phyloP scores from a whole-genome alignment of 1,284 basidiomycete genomes.

The Apiotrichum domesticum region DNA sequence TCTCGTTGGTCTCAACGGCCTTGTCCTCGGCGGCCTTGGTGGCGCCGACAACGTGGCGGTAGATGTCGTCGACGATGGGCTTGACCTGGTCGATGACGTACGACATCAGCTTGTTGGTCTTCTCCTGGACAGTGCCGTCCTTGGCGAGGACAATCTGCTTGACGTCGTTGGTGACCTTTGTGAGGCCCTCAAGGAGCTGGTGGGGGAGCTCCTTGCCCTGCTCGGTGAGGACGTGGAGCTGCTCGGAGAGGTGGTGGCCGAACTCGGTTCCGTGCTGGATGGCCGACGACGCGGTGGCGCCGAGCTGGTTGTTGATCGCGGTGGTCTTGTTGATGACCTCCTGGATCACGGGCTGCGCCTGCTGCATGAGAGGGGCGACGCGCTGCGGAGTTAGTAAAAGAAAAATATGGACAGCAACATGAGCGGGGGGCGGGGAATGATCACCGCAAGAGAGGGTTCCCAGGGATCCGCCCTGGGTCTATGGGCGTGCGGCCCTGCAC shows the following conservation, averaged over 20 bases:
- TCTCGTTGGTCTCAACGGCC: conserved; percentile 22
- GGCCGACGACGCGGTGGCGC: conserved; percentile 33
- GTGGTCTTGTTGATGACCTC: conserved; percentile 39
- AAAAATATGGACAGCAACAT: no score
- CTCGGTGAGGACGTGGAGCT: conserved; percentile 38
- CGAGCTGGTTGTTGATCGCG: conserved; percentile 39
- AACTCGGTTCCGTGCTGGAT: conserved; percentile 35
- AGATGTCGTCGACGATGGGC: conserved; percentile 45
- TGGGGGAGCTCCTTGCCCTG: conserved; percentile 41
- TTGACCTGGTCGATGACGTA: conserved; percentile 46
- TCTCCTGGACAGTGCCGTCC: conserved; percentile 42
- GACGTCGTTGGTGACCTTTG: conserved; percentile 39
- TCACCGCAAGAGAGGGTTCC: no score
- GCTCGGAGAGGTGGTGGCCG: conserved; percentile 37
- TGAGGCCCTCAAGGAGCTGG: conserved; percentile 37
- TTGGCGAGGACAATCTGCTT: conserved; percentile 43
- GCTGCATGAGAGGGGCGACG: conserved; percentile 32
- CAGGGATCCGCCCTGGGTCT: not conserved
- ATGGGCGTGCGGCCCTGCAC: no score
- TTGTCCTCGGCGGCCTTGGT: conserved; percentile 26
- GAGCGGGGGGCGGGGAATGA: not conserved
- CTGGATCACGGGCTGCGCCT: conserved; percentile 33
- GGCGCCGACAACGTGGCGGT: conserved; percentile 40
- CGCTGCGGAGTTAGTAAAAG: conserved; percentile 20
- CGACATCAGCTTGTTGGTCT: conserved; percentile 43